Evolutionary conservation across 306 rosid species (phyloP), one percentile per base, ranked within the genome.

Genomic region (Medicago lupulina): DNA sequence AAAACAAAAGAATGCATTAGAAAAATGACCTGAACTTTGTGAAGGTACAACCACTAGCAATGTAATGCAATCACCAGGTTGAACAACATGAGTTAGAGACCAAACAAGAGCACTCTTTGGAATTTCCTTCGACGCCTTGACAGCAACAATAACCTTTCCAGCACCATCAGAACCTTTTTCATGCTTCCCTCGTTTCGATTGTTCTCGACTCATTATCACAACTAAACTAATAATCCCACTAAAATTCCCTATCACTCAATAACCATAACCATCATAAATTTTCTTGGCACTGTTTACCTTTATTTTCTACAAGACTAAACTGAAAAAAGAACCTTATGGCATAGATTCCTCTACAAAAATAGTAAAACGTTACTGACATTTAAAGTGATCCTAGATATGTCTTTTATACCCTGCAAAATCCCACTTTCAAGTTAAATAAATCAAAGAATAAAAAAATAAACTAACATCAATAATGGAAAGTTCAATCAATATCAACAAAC

Each of bases 71-170:
- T 96, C 98, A 36, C 99, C 99, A 25, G 97, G 97, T 67, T 96
- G 98, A 78, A 96, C 98, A 82, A 96, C 97, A 88, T 92, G 98
- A 80, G 98, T 96, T 78, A 96, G 81, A 28, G 99, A 94, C 99
- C 99, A 96, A 41, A 96, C 93, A 64, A 96, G 86, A 75, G 99
- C 99, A 73, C 87, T 88, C 84, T 90, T 92, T 12, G 99, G 97
- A 83, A 96, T 83, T 76, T 96, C 99, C 81, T 92, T 92, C 9
- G 94, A 85, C 12, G 97, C 97, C 90, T 90, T 96, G 15, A 96
- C 99, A 1, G 98, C 98, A 66, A 96, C 99, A 68, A 96, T 90
- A 71, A 96, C 98, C 87, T 90, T 90, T 89, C 86, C 93, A 46
- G 89, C 88, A 34, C 70, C 93, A 84, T 90, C 92, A 0, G 87